These are phyloP conservation scores for Pichia terricola DNA, from an alignment of 1,139 yeast genomes.

Conservation along the genomic window DNA sequence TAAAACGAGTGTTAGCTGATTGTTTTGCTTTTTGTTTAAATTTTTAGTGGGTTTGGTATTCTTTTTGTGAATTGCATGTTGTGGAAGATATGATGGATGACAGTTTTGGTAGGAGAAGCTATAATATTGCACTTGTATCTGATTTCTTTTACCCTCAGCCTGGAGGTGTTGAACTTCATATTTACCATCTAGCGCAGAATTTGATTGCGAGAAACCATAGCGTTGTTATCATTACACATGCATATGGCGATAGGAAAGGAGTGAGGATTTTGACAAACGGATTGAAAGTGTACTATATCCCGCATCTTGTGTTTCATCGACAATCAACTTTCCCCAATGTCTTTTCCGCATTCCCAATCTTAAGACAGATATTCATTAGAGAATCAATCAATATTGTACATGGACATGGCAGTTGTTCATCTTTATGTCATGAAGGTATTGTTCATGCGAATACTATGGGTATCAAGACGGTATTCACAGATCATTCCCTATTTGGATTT, in stretches of 20 bases:
- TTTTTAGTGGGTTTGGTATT: too few relatives aligned
- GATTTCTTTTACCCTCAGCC: conserved; percentile 98
- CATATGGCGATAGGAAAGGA: conserved; percentile 76
- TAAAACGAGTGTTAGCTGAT: too few relatives aligned
- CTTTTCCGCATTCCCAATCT: conserved; percentile 75
- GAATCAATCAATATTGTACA: conserved; percentile 86
- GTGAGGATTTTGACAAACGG: conserved; percentile 81
- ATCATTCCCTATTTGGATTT: conserved; percentile 92
- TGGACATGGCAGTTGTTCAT: conserved; percentile 87
- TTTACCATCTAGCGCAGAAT: conserved; percentile 73
- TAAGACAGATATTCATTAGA: conserved; percentile 76
- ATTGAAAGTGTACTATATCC: conserved; percentile 84
- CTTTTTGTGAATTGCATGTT: too few relatives aligned
- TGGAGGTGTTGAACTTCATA: conserved; percentile 96
- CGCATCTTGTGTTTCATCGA: conserved; percentile 68
- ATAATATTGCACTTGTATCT: conserved; percentile 33
- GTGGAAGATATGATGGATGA: too few relatives aligned
- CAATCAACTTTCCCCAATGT: conserved; percentile 86
- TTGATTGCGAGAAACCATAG: conserved; percentile 80
- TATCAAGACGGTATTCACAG: conserved; percentile 81
- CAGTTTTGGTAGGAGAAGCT: not conserved
- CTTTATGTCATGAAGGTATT: conserved; percentile 82
- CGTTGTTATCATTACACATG: conserved; percentile 85
- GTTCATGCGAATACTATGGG: conserved; percentile 94
- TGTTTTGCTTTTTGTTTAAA: too few relatives aligned